Evolutionary conservation across 768 basidiomycete species (phyloP).

Genomic region (Lactifluus subvellereus): DNA sequence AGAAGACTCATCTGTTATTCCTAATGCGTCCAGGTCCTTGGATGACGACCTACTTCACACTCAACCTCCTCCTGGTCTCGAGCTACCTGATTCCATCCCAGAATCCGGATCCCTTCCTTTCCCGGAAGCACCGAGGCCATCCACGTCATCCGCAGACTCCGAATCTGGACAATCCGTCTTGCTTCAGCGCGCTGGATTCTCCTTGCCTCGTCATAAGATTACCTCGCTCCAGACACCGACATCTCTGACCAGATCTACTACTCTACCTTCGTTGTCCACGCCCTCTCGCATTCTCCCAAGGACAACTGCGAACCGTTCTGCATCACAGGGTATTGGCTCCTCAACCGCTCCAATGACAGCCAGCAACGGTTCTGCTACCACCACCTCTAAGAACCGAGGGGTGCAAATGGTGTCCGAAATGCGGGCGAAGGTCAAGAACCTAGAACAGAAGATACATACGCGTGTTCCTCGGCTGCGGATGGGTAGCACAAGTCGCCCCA

Average conservation of each 20-base stretch:
- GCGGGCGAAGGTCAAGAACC: slow-evolving; percentile 73
- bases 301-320: slow-evolving; percentile 34
- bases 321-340: slow-evolving; percentile 28
- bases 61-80: slow-evolving; percentile 54
- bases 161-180: slow-evolving; percentile 41
- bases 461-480: slow-evolving; percentile 80
- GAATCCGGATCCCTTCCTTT: slow-evolving; percentile 24
- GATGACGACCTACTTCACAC: slow-evolving; percentile 57
- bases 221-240: slow-evolving; percentile 40
- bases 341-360: slow-evolving; percentile 34
- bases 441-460: slow-evolving; percentile 84
- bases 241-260: slow-evolving; percentile 46
- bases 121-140: slow-evolving; percentile 14
- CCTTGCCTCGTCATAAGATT: slow-evolving; percentile 36
- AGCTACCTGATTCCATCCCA: slow-evolving; percentile 50
- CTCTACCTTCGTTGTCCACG: slow-evolving; percentile 46
- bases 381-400: slow-evolving; percentile 66
- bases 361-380: slow-evolving; percentile 32
- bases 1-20: slow-evolving; percentile 31
- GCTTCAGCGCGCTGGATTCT: slow-evolving; percentile 48
- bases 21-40: slow-evolving; percentile 30
- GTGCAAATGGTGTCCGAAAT: slow-evolving; percentile 93
- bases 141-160: slow-evolving; percentile 23
- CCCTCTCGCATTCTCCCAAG: slow-evolving; percentile 41
- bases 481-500: slow-evolving; percentile 63